Base-by-base conservation (phyloP, 2,329 filamentous ascomycete genomes). In the Talaromyces sp. region DNA sequence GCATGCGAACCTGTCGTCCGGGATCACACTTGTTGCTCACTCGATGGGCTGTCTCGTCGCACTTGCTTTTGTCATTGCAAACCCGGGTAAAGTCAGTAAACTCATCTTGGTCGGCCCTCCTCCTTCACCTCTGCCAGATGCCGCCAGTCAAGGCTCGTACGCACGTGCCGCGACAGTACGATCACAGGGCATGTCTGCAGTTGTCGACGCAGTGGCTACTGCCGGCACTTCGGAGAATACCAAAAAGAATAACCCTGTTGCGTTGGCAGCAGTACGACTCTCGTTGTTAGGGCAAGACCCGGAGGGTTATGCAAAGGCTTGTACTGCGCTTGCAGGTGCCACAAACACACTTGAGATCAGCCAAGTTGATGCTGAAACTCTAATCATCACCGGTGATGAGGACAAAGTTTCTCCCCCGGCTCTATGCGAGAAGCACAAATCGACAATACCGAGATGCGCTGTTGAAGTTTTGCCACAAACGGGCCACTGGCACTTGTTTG, bases 251-350 rank as follows among this genome's bases (percentile, higher is more conserved):
- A 78, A 78, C n/a, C 72, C 74, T 0, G 59, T 83, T 1, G 77
- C 76, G 1, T 61, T 77, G 10, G 67, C 76, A 1, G 79, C 81
- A 0, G 70, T 80, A 9, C 67, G 77, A 6, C 64, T 80, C 27
- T 79, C 76, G 5, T 68, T 85, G 2, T 68, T 83, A 0, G 68
- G 73, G 0, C 80, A 82, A 63, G 78, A 83, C 63, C 73, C 80
- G 0, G 82, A 85, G 63, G 80, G 79, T 1, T 85, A 84, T 66
- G 82, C 82, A 1, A 85, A 85, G 62, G 82, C 75, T 0, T 82
- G 80, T 49, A 71, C 72, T 29, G 82, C 82, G 2, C 71, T 84
- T 31, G 82, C 78, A 3, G 70, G 70, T 19, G 75, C 76, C 0
- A 68, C 67, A 1, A 64, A 68, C 21, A 59, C 64, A 17, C 55